A percentile compares a stretch with the other conserved stretches of the same genome.
Conservation (phyloP, 2,329 filamentous ascomycete genomes). For the Cephalotrichum gorgonifer region DNA sequence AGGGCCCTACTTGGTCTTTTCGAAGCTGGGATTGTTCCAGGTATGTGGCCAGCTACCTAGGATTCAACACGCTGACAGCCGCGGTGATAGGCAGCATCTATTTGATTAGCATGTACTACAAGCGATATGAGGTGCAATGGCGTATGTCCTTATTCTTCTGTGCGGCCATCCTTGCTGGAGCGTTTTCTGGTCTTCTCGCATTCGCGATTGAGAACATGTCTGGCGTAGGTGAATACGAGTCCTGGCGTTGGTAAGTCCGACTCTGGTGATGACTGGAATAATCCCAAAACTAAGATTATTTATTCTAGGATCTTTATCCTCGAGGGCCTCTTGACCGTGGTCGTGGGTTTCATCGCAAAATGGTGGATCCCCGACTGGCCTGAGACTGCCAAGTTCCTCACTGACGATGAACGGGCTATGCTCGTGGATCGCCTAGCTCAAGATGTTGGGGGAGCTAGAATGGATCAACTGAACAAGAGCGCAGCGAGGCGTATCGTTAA, state of each 20-base stretch:
- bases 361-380: constrained; percentile 74
- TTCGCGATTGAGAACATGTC: constrained; percentile 59
- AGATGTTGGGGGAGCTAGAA: constrained; percentile 31
- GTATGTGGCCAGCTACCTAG: constrained; percentile 47
- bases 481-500: constrained; percentile 45
- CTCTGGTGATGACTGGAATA: constrained; percentile 37
- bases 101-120: constrained; percentile 36
- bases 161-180: constrained; percentile 65
- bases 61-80: constrained; percentile 60
- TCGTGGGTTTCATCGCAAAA: constrained; percentile 55
- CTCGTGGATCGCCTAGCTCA: constrained; percentile 57
- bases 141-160: constrained; percentile 49
- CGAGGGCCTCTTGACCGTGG: constrained; percentile 56
- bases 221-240: constrained; percentile 37
- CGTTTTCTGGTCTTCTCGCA: constrained; percentile 60
- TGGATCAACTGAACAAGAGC: constrained; percentile 56
- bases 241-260: constrained; percentile 33
- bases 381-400: constrained; percentile 61
- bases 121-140: constrained; percentile 35
- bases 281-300: neutral
- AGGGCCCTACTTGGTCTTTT: constrained; percentile 51
- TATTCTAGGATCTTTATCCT: constrained; percentile 46
- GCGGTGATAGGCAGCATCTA: constrained; percentile 30
- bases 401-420: constrained; percentile 52
- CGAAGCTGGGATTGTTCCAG: constrained; percentile 57